A percentile compares a stretch with the other conserved stretches of the same genome.
Conservation (phyloP, 2,329 filamentous ascomycete genomes). For the Penicillium janthinellum region DNA sequence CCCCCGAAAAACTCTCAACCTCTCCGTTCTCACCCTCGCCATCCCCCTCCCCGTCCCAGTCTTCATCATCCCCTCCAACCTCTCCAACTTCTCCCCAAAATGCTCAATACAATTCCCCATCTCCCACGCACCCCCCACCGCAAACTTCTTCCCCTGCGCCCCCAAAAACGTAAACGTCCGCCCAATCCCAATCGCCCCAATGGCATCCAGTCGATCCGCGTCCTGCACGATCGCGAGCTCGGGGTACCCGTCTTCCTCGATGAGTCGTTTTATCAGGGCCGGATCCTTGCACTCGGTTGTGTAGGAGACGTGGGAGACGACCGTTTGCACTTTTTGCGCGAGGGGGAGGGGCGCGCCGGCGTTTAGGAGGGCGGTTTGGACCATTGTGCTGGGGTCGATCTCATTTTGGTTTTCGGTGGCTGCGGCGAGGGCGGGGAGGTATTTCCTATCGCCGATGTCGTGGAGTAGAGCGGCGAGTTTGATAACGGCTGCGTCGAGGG, state of each 20-base stretch:
- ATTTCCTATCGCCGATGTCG: slow-evolving; percentile 87
- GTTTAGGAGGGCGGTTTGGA: slow-evolving; percentile 30
- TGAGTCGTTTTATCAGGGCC: slow-evolving; percentile 58
- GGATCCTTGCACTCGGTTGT: slow-evolving; percentile 70
- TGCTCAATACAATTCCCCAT: slow-evolving; percentile 71
- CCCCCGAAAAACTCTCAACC: slow-evolving; percentile 51
- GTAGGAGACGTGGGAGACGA: slow-evolving; percentile 79
- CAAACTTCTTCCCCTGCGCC: slow-evolving; percentile 45
- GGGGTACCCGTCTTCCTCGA: slow-evolving; percentile 59
- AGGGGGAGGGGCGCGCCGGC: slow-evolving; percentile 59
- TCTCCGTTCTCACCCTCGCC: slow-evolving; percentile 52
- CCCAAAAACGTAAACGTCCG: slow-evolving; percentile 77
- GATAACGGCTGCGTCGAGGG: slow-evolving; percentile 59
- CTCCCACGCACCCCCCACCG: slow-evolving; percentile 38
- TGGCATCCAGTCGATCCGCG: slow-evolving; percentile 86
- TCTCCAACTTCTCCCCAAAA: slow-evolving; percentile 74
- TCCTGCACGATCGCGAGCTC: slow-evolving; percentile 88
- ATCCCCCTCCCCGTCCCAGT: slow-evolving; percentile 55
- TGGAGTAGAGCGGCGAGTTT: slow-evolving; percentile 76
- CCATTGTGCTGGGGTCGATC: slow-evolving; percentile 32
- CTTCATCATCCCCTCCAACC: slow-evolving; percentile 64
- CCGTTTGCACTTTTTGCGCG: slow-evolving; percentile 67
- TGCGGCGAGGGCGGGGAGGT: slow-evolving; percentile 50
- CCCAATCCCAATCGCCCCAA: slow-evolving; percentile 83
- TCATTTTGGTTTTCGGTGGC: not conserved